Evolutionary conservation across 2,329 filamentous ascomycete genomes (phyloP).

Genomic region (Colletotrichum falcatum): DNA sequence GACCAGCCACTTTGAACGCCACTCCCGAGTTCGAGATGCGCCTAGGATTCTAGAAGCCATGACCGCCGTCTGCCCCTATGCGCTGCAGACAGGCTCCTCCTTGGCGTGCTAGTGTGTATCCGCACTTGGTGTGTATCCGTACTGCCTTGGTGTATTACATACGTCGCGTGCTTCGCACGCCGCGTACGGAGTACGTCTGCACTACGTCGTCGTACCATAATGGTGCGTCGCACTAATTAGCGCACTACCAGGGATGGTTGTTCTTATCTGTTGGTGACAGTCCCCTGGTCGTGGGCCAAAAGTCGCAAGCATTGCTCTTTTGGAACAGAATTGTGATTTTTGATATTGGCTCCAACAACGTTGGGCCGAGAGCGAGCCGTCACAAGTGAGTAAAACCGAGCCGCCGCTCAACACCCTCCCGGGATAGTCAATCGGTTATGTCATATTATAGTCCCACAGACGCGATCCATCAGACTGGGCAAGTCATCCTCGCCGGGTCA

Average conservation of each 20-base stretch:
- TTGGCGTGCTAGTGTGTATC: not conserved
- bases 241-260: conserved; percentile 29
- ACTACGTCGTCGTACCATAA: not conserved
- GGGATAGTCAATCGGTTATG: not conserved
- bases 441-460: not conserved
- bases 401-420: conserved; percentile 14
- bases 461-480: conserved; percentile 17
- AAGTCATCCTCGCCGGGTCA: conserved; percentile 8
- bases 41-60: conserved; percentile 3
- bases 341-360: not conserved
- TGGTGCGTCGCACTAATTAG: conserved; percentile 31
- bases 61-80: not conserved
- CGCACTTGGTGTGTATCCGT: too few relatives aligned
- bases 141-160: too few relatives aligned
- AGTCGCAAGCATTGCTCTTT: not conserved
- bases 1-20: conserved; percentile 3
- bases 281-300: not conserved
- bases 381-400: conserved; percentile 1
- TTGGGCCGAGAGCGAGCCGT: not conserved
- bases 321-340: not conserved
- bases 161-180: too few relatives aligned
- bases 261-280: not conserved
- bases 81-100: conserved; percentile 9
- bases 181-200: not conserved
- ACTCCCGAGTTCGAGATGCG: not conserved